phyloP scores from a whole-genome alignment of 495 filamentous ascomycete genomes.

The Viridothelium virens region DNA sequence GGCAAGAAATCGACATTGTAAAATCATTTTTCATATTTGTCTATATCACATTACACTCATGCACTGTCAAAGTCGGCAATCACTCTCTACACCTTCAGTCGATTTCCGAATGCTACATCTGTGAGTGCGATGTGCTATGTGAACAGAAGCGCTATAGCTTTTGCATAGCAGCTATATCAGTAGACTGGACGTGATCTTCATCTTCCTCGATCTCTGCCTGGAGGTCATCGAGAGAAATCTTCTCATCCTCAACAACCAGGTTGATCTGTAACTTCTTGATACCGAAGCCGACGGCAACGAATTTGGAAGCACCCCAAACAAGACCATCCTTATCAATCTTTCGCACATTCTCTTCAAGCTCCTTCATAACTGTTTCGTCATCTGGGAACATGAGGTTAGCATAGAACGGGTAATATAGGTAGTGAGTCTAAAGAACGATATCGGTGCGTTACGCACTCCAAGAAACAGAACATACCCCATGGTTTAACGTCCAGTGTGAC shows the following conservation, averaged over 20 bases:
- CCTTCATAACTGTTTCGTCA: constrained; percentile 85
- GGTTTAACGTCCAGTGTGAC: constrained; percentile 97
- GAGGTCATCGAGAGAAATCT: constrained; percentile 80
- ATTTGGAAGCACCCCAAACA: constrained; percentile 88
- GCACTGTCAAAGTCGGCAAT: not conserved
- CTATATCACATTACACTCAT: constrained; percentile 11
- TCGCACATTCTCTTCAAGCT: constrained; percentile 75
- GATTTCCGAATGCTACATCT: not conserved
- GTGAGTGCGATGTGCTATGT: too few species aligned
- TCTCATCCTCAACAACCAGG: constrained; percentile 94
- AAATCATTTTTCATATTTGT: not conserved
- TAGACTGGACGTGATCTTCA: constrained; percentile 96
- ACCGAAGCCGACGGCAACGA: constrained; percentile 86
- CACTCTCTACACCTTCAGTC: not conserved
- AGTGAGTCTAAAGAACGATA: not conserved
- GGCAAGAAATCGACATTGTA: not conserved
- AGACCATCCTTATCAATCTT: constrained; percentile 88
- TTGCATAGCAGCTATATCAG: constrained; percentile 87
- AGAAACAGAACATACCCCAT: constrained; percentile 65
- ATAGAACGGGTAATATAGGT: not conserved
- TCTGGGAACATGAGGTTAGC: constrained; percentile 43
- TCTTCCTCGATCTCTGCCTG: constrained; percentile 78
- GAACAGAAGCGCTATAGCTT: constrained; percentile 60
- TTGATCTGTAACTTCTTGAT: constrained; percentile 99
- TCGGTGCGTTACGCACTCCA: constrained; percentile 12